phyloP scores from a whole-genome alignment of 345 rosid genomes.

The Turnera subulata region DNA sequence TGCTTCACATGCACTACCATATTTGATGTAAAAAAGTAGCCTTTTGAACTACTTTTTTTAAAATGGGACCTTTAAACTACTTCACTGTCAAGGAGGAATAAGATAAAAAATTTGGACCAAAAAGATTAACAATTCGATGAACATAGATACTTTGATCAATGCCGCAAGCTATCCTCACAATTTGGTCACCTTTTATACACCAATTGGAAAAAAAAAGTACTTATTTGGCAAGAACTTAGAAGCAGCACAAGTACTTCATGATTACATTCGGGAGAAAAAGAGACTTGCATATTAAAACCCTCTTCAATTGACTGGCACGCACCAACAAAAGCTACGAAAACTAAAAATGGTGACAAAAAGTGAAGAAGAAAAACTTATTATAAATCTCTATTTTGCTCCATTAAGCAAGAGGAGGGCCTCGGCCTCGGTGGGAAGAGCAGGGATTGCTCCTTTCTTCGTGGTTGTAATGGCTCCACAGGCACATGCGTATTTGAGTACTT shows the following conservation, averaged over 20 bases:
- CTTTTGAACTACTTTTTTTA: too few relatives aligned
- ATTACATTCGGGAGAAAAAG: slow-evolving; percentile 1
- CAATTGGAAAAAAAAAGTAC: too few relatives aligned
- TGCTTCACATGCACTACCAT: too few relatives aligned
- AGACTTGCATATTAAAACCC: background rate
- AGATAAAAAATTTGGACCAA: too few relatives aligned
- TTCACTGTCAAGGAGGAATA: too few relatives aligned
- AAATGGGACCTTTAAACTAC: too few relatives aligned
- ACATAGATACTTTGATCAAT: too few relatives aligned
- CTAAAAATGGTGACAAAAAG: background rate
- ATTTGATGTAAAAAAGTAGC: too few relatives aligned
- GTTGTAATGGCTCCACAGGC: slow-evolving; percentile 99
- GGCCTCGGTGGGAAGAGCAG: slow-evolving; percentile 70
- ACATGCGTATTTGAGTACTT: slow-evolving; percentile 65
- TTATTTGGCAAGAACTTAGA: background rate
- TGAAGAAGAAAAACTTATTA: background rate
- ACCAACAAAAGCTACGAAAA: background rate
- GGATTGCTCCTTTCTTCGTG: slow-evolving; percentile 95
- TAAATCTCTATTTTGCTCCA: slow-evolving; percentile 3
- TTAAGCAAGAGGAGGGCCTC: slow-evolving; percentile 43
- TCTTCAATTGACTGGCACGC: slow-evolving; percentile 3
- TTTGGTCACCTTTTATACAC: too few relatives aligned
- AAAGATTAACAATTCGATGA: too few relatives aligned
- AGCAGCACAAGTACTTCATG: background rate
- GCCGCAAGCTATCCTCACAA: too few relatives aligned